Conservation (phyloP, 805 yeast species). For the Saturnispora saitoi region DNA sequence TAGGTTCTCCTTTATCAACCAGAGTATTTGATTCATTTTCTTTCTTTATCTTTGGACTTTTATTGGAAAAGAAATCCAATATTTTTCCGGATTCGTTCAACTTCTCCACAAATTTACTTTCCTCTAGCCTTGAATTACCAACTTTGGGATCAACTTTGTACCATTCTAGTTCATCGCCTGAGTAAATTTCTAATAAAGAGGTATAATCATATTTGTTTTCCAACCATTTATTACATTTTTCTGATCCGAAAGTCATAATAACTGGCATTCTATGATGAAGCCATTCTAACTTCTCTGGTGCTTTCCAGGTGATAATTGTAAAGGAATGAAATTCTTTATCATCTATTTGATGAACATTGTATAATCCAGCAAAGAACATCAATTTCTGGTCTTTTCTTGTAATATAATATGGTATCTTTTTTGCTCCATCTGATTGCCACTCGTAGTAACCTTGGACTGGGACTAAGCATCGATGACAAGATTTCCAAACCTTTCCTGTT, state of each 20-base stretch:
- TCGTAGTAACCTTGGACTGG: slow-evolving; percentile 84
- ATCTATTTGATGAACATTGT: slow-evolving; percentile 18
- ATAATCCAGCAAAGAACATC: slow-evolving; percentile 61
- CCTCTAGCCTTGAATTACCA: slow-evolving; percentile 50
- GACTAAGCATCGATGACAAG: slow-evolving; percentile 56
- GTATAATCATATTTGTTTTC: slow-evolving; percentile 30
- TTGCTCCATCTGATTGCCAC: slow-evolving; percentile 41
- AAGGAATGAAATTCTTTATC: slow-evolving; percentile 37
- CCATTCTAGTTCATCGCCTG: slow-evolving; percentile 32
- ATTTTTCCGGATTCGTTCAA: slow-evolving; percentile 4
- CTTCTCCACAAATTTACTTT: slow-evolving; percentile 29
- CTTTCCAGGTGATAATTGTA: slow-evolving; percentile 68
- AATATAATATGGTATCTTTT: slow-evolving; percentile 58
- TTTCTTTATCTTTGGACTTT: neutral
- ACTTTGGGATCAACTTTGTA: slow-evolving; percentile 54
- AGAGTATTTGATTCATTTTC: neutral
- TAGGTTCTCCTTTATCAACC: too few relatives aligned
- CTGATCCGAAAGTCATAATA: slow-evolving; percentile 39
- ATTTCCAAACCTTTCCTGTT: slow-evolving; percentile 47
- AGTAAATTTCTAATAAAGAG: slow-evolving; percentile 7
- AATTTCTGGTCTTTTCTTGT: slow-evolving; percentile 43
- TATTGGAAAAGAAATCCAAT: neutral
- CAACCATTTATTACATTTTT: slow-evolving; percentile 55
- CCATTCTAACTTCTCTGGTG: slow-evolving; percentile 53
- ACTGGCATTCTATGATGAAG: slow-evolving; percentile 77